Conservation (phyloP, 768 basidiomycete genomes). For the Tylopilus subfusipes region DNA sequence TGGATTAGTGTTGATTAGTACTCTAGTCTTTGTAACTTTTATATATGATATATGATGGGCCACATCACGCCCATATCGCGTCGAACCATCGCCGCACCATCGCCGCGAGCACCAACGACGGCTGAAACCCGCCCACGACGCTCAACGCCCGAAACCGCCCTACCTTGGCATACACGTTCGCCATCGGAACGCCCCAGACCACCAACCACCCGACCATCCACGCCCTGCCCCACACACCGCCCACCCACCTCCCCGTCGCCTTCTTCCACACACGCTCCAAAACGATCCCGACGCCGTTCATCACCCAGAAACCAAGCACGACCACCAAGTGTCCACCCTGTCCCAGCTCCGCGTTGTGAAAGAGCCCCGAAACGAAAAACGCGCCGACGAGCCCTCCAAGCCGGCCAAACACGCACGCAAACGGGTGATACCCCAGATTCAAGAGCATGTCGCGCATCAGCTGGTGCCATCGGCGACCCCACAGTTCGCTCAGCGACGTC, state of each 20-base stretch:
- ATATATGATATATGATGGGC: too few species aligned
- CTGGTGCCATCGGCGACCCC: constrained; percentile 67
- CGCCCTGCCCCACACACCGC: constrained; percentile 44
- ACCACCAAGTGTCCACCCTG: constrained; percentile 41
- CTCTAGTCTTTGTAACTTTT: too few species aligned
- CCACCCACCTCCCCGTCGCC: constrained; percentile 40
- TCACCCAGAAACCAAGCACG: constrained; percentile 50
- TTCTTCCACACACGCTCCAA: constrained; percentile 47
- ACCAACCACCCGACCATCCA: constrained; percentile 53
- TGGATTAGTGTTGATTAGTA: too few species aligned
- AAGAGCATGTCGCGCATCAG: constrained; percentile 56
- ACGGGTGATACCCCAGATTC: constrained; percentile 44
- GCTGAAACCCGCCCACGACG: constrained; percentile 14
- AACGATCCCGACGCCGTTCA: constrained; percentile 52
- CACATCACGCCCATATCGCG: not conserved
- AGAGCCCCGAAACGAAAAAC: constrained; percentile 54
- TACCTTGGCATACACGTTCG: constrained; percentile 34
- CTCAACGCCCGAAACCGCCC: constrained; percentile 13
- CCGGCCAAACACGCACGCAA: constrained; percentile 44
- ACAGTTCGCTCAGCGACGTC: constrained; percentile 58
- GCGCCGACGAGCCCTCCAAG: constrained; percentile 50
- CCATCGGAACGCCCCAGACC: constrained; percentile 43
- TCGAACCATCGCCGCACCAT: not conserved
- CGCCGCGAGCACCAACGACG: constrained; percentile 29
- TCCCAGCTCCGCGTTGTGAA: constrained; percentile 55